phyloP scores from a whole-genome alignment of 192 early-diverging fungal genomes.

The Coemansia sp. region DNA sequence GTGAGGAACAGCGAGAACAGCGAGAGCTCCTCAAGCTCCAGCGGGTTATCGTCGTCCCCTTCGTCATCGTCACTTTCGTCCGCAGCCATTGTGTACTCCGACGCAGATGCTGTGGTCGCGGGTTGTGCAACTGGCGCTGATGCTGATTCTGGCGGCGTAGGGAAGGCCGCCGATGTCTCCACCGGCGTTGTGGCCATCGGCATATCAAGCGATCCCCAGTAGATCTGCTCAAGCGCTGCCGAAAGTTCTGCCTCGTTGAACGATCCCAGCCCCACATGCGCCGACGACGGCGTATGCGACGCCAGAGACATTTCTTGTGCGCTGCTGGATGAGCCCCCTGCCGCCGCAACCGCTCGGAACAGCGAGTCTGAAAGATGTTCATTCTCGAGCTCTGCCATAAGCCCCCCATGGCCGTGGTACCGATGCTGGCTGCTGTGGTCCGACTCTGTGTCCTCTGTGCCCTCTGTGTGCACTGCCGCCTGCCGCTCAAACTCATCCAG shows the following conservation, averaged over 20 bases:
- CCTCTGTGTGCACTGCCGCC: slow-evolving; percentile 20
- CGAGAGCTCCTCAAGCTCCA: slow-evolving; percentile 49
- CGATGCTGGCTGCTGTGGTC: neutral
- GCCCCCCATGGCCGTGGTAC: neutral
- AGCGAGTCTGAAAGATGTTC: slow-evolving; percentile 5
- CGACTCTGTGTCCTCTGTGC: slow-evolving; percentile 1
- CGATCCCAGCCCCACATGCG: slow-evolving; percentile 17
- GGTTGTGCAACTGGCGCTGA: slow-evolving; percentile 11
- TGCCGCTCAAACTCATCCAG: slow-evolving; percentile 47
- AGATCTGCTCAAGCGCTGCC: slow-evolving; percentile 48
- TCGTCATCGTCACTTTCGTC: slow-evolving; percentile 10
- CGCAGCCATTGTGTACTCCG: neutral
- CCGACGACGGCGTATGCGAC: neutral
- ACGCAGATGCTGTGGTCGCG: neutral
- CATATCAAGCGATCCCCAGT: slow-evolving; percentile 35
- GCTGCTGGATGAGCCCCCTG: neutral
- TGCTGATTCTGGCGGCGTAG: slow-evolving; percentile 23
- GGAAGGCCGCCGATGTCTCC: neutral
- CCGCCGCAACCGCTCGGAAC: slow-evolving; percentile 2
- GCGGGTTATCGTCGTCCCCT: slow-evolving; percentile 22
- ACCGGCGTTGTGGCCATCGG: slow-evolving; percentile 8
- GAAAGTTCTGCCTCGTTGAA: slow-evolving; percentile 47
- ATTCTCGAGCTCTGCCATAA: neutral
- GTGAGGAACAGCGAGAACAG: slow-evolving; percentile 48
- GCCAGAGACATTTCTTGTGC: neutral